Conservation (phyloP, 2,329 filamentous ascomycete genomes). For the Teratosphaeria destructans region DNA sequence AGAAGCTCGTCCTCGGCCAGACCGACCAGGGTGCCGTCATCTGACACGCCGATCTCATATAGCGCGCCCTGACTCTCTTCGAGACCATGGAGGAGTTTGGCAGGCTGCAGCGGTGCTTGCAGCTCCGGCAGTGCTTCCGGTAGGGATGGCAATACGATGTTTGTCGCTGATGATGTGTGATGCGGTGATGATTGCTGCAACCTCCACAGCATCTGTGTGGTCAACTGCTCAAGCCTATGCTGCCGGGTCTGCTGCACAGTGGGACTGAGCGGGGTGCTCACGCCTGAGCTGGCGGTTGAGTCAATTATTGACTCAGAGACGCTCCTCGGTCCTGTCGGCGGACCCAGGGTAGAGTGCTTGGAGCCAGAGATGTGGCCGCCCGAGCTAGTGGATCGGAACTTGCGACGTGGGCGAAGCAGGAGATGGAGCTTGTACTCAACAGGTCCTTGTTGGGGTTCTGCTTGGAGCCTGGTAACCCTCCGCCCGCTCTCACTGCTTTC, state of each 20-base stretch:
- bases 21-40: conserved; percentile 84
- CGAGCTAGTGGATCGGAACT: conserved; percentile 61
- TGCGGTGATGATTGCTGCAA: conserved; percentile 90
- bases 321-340: conserved; percentile 16
- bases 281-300: conserved; percentile 9
- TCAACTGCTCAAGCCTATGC: conserved; percentile 78
- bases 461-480: conserved; percentile 50
- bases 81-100: conserved; percentile 57
- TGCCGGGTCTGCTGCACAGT: conserved; percentile 63
- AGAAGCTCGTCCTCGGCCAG: conserved; percentile 84
- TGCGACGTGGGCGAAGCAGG: conserved; percentile 65
- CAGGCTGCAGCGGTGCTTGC: conserved; percentile 42
- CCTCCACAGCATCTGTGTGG: conserved; percentile 89
- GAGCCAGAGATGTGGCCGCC: conserved; percentile 41
- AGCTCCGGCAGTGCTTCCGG: conserved; percentile 57
- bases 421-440: conserved; percentile 96
- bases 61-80: conserved; percentile 88
- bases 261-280: conserved; percentile 14
- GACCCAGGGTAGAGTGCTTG: conserved; percentile 32
- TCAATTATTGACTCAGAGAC: conserved; percentile 6
- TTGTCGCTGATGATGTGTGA: conserved; percentile 67
- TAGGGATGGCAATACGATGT: conserved; percentile 63
- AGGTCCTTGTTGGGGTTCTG: conserved; percentile 87
- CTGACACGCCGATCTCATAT: conserved; percentile 93
- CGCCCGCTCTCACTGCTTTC: neutral